A percentile compares a stretch with the other conserved stretches of the same genome.
phyloP scores from a whole-genome alignment of 805 yeast species.

The Yamadazyma ubonensis region DNA sequence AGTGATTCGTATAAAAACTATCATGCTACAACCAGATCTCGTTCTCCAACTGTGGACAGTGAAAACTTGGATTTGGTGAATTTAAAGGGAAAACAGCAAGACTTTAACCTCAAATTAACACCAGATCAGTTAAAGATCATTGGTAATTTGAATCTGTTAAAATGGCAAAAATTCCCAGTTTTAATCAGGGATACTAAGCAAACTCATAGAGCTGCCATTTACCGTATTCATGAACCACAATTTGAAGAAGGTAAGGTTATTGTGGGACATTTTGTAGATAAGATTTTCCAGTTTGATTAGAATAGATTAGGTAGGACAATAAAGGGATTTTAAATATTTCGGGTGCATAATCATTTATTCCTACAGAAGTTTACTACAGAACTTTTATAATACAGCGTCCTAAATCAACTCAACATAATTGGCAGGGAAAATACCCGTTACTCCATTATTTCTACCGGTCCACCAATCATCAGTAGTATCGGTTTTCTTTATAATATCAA shows the following conservation, averaged over 20 bases:
- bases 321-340: neutral
- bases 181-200: slow-evolving; percentile 62
- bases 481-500: slow-evolving; percentile 80
- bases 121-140: slow-evolving; percentile 52
- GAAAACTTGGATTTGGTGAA: slow-evolving; percentile 14
- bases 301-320: neutral
- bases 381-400: neutral
- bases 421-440: slow-evolving; percentile 95
- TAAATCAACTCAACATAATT: slow-evolving; percentile 83
- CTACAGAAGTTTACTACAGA: no score
- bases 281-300: slow-evolving; percentile 21
- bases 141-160: slow-evolving; percentile 51
- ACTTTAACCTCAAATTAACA: slow-evolving; percentile 38
- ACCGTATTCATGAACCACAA: slow-evolving; percentile 49
- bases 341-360: neutral
- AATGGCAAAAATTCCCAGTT: slow-evolving; percentile 73
- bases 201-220: slow-evolving; percentile 82
- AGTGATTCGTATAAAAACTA: slow-evolving; percentile 24
- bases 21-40: slow-evolving; percentile 6
- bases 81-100: slow-evolving; percentile 19
- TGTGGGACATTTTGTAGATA: slow-evolving; percentile 59
- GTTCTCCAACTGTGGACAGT: slow-evolving; percentile 4
- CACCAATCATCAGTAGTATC: slow-evolving; percentile 97
- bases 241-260: slow-evolving; percentile 71
- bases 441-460: slow-evolving; percentile 87